Evolutionary conservation across 148 eudicot genomes (phyloP).

Genomic region (Polygonum maritimum): DNA sequence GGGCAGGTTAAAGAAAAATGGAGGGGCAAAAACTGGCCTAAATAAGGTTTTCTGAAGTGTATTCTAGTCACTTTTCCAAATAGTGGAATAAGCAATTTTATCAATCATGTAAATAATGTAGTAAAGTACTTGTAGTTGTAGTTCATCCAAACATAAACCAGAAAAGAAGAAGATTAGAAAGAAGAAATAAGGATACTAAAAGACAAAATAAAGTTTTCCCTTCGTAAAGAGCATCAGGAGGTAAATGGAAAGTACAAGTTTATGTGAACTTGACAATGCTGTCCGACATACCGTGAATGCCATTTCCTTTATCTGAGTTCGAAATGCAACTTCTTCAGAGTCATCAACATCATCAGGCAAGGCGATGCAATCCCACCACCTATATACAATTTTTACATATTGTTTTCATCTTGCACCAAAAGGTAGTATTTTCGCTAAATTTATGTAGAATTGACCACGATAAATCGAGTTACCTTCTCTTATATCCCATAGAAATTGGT

Average conservation of each 20-base stretch:
- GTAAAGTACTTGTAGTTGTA: background rate
- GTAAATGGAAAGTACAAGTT: background rate
- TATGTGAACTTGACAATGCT: background rate
- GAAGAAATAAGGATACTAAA: background rate
- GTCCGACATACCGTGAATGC: slow-evolving; percentile 56
- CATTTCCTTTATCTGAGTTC: slow-evolving; percentile 71
- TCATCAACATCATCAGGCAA: slow-evolving; percentile 74
- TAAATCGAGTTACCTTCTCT: slow-evolving; percentile 48
- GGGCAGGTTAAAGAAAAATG: background rate
- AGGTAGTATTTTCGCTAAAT: background rate
- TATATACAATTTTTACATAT: slow-evolving; percentile 15
- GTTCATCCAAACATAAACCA: background rate
- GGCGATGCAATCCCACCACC: slow-evolving; percentile 99
- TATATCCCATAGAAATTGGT: slow-evolving; percentile 81
- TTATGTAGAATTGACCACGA: background rate
- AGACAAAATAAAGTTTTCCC: background rate
- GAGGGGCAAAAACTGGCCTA: background rate
- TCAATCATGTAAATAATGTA: background rate
- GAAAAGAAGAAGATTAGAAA: background rate
- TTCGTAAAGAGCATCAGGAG: background rate
- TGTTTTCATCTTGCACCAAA: slow-evolving; percentile 2
- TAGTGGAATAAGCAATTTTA: background rate
- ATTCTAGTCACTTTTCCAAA: background rate
- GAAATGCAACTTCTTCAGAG: slow-evolving; percentile 54
- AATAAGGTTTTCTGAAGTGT: background rate